Conservation (phyloP, 495 filamentous ascomycete species). For the Symbiotaphrina buchneri region DNA sequence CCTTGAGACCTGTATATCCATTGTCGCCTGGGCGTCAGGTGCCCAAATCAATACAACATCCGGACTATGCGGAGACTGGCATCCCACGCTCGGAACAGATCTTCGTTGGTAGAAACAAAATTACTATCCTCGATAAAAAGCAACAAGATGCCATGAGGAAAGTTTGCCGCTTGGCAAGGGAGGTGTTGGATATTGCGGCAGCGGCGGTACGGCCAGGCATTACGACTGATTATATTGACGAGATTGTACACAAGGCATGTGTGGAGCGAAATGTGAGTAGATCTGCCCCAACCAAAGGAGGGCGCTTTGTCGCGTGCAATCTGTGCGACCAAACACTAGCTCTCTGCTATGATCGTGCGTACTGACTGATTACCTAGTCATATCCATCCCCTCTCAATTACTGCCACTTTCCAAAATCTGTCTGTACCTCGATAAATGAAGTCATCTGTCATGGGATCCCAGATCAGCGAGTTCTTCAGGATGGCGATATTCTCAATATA, state of each 20-base stretch:
- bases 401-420: conserved; percentile 87
- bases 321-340: neutral
- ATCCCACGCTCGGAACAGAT: conserved; percentile 60
- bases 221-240: conserved; percentile 91
- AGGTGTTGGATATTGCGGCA: conserved; percentile 84
- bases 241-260: conserved; percentile 88
- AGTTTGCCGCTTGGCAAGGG: conserved; percentile 69
- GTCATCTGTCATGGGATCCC: conserved; percentile 91
- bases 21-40: conserved; percentile 51
- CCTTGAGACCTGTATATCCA: conserved; percentile 73
- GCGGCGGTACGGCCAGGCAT: conserved; percentile 62
- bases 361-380: conserved; percentile 27
- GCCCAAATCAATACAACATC: conserved; percentile 59
- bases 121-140: conserved; percentile 57
- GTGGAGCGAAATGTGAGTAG: conserved; percentile 69
- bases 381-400: conserved; percentile 97
- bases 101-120: conserved; percentile 48
- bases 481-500: conserved; percentile 79
- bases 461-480: conserved; percentile 51
- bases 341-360: neutral
- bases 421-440: conserved; percentile 91
- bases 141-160: conserved; percentile 79
- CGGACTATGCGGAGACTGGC: conserved; percentile 69
- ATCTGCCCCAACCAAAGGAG: neutral
- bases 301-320: neutral